Conservation (phyloP, 139 green algal genomes). For the Mesotaenium endlicherianum region DNA sequence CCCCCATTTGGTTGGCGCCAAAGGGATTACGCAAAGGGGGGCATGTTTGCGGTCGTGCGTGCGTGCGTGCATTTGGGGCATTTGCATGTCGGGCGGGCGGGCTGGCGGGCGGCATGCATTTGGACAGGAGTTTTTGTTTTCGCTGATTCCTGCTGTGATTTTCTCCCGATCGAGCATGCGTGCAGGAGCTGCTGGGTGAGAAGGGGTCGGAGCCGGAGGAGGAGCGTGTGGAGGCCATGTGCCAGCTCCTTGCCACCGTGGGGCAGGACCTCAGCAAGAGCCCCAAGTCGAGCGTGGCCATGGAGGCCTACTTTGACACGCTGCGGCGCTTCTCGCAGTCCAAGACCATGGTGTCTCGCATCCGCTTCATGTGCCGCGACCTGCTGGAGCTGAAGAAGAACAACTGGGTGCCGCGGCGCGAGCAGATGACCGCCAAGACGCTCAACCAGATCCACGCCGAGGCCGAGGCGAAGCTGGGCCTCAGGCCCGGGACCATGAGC, state of each 20-base stretch:
- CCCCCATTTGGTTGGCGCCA: no score
- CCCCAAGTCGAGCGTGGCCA: not conserved
- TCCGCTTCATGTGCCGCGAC: slow-evolving; percentile 60
- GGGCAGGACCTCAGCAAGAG: slow-evolving; percentile 41
- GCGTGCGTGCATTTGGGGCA: no score
- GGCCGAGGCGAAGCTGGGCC: slow-evolving; percentile 41
- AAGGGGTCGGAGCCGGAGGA: slow-evolving; percentile 60
- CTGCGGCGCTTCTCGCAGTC: slow-evolving; percentile 13
- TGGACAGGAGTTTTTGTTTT: no score
- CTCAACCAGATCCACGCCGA: slow-evolving; percentile 57
- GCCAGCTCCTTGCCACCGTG: slow-evolving; percentile 86
- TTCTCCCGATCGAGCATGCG: no score
- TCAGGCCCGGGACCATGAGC: slow-evolving; percentile 28
- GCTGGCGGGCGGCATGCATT: no score
- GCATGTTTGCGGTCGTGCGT: no score
- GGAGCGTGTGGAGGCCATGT: slow-evolving; percentile 95
- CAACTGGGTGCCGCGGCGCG: slow-evolving; percentile 54
- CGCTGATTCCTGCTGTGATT: no score
- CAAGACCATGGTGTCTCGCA: slow-evolving; percentile 30
- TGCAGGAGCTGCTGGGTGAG: slow-evolving; percentile 62
- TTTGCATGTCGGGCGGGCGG: no score
- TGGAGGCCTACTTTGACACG: slow-evolving; percentile 46
- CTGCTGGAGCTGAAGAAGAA: slow-evolving; percentile 57
- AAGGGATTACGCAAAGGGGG: no score
- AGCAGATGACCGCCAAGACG: slow-evolving; percentile 59